A percentile compares a stretch with the other conserved stretches of the same genome.
phyloP scores from a whole-genome alignment of 2,329 filamentous ascomycete species.

The Claviceps citrina region DNA sequence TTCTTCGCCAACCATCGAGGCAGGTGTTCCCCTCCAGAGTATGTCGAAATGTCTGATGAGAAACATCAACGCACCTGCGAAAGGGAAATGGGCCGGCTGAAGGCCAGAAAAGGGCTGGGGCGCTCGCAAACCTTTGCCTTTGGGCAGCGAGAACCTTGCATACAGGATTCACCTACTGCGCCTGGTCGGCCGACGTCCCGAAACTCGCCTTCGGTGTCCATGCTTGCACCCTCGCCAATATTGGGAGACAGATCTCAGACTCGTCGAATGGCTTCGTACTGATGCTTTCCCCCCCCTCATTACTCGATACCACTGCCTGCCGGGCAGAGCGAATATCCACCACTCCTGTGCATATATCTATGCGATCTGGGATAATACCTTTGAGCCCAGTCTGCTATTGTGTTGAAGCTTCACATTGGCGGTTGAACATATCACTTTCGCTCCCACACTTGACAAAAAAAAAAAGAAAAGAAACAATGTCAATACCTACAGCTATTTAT shows the following conservation, averaged over 20 bases:
- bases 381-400: background rate
- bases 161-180: slow-evolving; percentile 45
- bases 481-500: background rate
- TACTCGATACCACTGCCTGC: slow-evolving; percentile 13
- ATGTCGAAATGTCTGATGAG: slow-evolving; percentile 89
- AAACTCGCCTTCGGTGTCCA: slow-evolving; percentile 22
- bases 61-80: slow-evolving; percentile 89
- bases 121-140: slow-evolving; percentile 93
- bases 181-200: slow-evolving; percentile 28
- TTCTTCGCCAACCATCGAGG: slow-evolving; percentile 70
- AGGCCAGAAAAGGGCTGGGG: slow-evolving; percentile 71
- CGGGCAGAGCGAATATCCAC: slow-evolving; percentile 12
- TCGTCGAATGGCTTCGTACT: slow-evolving; percentile 51
- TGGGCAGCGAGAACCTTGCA: slow-evolving; percentile 49
- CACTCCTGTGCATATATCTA: slow-evolving; percentile 9
- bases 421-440: slow-evolving; percentile 1
- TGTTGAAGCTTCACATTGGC: slow-evolving; percentile 1
- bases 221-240: slow-evolving; percentile 31
- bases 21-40: slow-evolving; percentile 85
- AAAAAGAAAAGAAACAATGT: background rate
- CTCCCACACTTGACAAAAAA: background rate
- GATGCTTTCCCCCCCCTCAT: slow-evolving; percentile 14
- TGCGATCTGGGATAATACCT: slow-evolving; percentile 9
- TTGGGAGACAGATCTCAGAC: slow-evolving; percentile 35
- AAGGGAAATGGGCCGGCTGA: slow-evolving; percentile 83